Base-by-base conservation (phyloP, 1,284 basidiomycete genomes). In the Rhizopogon hawkerae region DNA sequence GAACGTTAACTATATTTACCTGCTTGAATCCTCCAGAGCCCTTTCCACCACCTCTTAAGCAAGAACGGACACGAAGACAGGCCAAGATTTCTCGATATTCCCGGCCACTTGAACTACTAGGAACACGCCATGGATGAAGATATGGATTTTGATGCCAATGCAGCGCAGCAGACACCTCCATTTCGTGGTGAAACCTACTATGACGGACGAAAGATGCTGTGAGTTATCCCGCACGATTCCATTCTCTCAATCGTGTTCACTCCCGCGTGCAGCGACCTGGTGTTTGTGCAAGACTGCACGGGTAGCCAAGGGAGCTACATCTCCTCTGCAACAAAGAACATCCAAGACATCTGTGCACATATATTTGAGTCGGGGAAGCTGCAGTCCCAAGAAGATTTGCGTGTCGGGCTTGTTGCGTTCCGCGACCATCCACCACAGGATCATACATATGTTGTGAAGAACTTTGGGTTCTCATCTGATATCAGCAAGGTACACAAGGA, bases 361-460 rank as follows among this genome's bases (percentile, higher is more conserved):
- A 98, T 99, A 60, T 89, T 93, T 67, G 86, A 92, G 69, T 96
- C 93, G 24, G 93, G 95, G 45, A 89, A 89, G 61, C 80, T 99
- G 18, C 84, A 88, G 60, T 74, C 79, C 35, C 79, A 77, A 35
- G 92, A 95, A 57, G 93, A 97, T 66, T 77, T 99, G 56, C 81
- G 93, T 61, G 78, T 99, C 58, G 89, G 89, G 52, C 81, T 95
- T 55, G 87, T 93, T 58, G 89, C 90, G 47, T 93, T 91, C 69
- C 80, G 92, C 48, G 92, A 97, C 69, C 92, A 96, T 64, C 92
- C 92, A 34, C 93, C 93, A 18, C 93, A 97, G 69, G 93, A 96
- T 65, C 90, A 92, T 60, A 92, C 90, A 45, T 94, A 94, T 64
- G 76, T 98, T 52, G 86, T 86, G 62, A 92, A 89, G 73, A 94